Base-by-base conservation (phyloP, 768 basidiomycete species). In the Trametes meyenii region DNA sequence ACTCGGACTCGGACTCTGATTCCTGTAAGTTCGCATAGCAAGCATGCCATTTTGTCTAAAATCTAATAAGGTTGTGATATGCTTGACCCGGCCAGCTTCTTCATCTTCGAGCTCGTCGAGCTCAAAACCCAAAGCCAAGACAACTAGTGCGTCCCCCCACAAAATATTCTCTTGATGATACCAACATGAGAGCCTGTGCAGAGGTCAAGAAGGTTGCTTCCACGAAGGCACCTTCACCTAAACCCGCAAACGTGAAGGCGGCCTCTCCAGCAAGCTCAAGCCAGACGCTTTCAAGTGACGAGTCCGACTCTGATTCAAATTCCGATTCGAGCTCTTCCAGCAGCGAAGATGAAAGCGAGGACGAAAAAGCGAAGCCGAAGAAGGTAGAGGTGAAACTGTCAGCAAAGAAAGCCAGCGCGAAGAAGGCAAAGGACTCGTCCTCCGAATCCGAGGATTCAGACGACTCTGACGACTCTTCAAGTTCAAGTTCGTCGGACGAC, bases 1-100 rank as follows among this genome's bases (percentile, higher is more conserved):
- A 73, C 38, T 68, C 72, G 5, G 60, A 61, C 35, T 60, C 60
- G 0, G 68, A 69, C 26, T 70, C 72, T 35, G 65, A 63, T 49
- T 74, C 74, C 3, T 60, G 57, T 71, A 61, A 69, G 36, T 24
- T 33, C 36, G 39, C 10, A 21, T 11, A 12, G 3, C 23, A 24
- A 48, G 36, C 38, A 29, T 38, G 5, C 1, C 38, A 45, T 19
- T 23, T 10, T 40, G 14, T 58, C 57, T 51, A 38, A 65, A 51
- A 36, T 54, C 57, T 60, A 24, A 62, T 38, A 60, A 48, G 50
- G n/a, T n/a, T n/a, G n/a, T n/a, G n/a, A 62, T 36, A 14, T 14
- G 17, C 14, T 21, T 29, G 16, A 19, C 35, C 29, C 35, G 42
- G 26, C 8, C 42, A 58, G 55, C 64, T 8, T 66, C 60, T 12